Evolutionary conservation across 2,329 filamentous ascomycete species (phyloP).

Genomic region (Aureobasidium mangrovei): DNA sequence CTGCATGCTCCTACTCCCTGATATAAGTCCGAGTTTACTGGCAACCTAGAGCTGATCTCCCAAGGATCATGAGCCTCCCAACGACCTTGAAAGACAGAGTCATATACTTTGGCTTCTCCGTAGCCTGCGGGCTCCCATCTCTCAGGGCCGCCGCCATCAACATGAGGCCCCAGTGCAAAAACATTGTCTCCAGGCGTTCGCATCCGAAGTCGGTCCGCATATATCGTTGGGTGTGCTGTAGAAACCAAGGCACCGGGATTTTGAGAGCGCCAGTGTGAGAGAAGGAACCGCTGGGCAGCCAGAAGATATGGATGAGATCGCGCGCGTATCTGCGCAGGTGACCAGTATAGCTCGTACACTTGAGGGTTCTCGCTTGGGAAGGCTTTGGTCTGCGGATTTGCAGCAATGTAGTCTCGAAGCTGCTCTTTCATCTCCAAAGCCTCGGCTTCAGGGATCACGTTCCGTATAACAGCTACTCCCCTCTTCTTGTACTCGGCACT

Average conservation of each 20-base stretch:
- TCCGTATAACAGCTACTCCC: constrained; percentile 39
- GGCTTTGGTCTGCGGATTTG: constrained; percentile 38
- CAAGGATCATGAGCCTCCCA: constrained; percentile 81
- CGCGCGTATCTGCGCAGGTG: constrained; percentile 37
- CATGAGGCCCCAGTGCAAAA: constrained; percentile 47
- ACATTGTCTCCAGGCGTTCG: constrained; percentile 46
- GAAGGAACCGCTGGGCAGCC: constrained; percentile 38
- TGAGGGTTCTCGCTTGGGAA: constrained; percentile 41
- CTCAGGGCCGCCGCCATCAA: constrained; percentile 41
- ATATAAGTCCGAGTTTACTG: constrained; percentile 65
- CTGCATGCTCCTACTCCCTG: constrained; percentile 71
- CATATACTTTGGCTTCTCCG: constrained; percentile 56
- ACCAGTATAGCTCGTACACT: constrained; percentile 44
- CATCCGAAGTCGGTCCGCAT: constrained; percentile 42
- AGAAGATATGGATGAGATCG: constrained; percentile 39
- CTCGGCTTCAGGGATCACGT: constrained; percentile 36
- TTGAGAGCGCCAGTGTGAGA: constrained; percentile 40
- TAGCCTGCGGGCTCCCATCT: constrained; percentile 54
- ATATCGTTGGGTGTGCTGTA: constrained; percentile 36
- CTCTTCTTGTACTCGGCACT: constrained; percentile 49
- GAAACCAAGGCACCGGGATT: constrained; percentile 35
- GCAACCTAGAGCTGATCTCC: constrained; percentile 61
- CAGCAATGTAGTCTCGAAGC: constrained; percentile 35
- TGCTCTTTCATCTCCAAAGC: constrained; percentile 38
- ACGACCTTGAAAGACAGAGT: constrained; percentile 58